phyloP scores from a whole-genome alignment of 768 basidiomycete genomes.

The Symmetrospora coprosmae region DNA sequence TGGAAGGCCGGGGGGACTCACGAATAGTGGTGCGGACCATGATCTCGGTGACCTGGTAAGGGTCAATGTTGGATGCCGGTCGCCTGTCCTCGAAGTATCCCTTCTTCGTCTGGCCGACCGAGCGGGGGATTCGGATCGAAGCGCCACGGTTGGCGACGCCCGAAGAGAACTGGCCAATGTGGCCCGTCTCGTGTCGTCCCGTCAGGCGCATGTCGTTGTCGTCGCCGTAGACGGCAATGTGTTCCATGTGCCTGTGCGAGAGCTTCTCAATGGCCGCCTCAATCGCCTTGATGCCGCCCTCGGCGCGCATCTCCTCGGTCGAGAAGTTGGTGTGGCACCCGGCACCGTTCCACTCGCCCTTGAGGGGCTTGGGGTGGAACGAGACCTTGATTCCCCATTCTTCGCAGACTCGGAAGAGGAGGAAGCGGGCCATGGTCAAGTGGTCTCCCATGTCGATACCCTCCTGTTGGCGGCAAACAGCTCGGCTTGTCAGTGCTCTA shows the following conservation, averaged over 20 bases:
- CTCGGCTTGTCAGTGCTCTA: no score
- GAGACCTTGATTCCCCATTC: constrained; percentile 57
- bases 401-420: constrained; percentile 87
- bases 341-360: constrained; percentile 98
- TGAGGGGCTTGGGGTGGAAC: constrained; percentile 97
- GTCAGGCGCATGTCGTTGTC: constrained; percentile 94
- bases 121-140: constrained; percentile 86
- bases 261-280: constrained; percentile 89
- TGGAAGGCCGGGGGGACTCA: no score
- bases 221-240: constrained; percentile 47
- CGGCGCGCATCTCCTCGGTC: constrained; percentile 83
- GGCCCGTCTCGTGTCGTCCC: constrained; percentile 92
- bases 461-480: no score
- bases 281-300: constrained; percentile 74
- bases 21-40: constrained; percentile 24
- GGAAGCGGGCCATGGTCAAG: constrained; percentile 96
- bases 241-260: constrained; percentile 58
- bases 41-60: constrained; percentile 70
- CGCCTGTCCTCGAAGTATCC: constrained; percentile 93
- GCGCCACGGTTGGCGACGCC: constrained; percentile 97
- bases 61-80: constrained; percentile 96
- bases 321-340: constrained; percentile 95
- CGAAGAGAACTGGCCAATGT: constrained; percentile 76
- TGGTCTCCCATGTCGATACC: constrained; percentile 99
- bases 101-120: constrained; percentile 79